Conservation (phyloP, 2,329 filamentous ascomycete genomes). For the Aspergillus niger region DNA sequence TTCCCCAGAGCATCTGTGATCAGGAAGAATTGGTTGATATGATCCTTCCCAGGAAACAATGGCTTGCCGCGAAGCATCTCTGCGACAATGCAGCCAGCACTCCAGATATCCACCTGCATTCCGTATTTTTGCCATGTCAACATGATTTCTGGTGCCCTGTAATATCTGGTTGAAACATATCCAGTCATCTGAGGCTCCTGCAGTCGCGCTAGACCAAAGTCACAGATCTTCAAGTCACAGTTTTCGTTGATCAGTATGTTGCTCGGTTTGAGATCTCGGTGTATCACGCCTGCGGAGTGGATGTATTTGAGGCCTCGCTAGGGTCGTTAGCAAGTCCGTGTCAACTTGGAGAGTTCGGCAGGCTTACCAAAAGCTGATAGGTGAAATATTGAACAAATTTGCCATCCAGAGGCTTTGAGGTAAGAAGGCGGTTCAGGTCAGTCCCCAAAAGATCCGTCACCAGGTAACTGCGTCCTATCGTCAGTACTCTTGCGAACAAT, state of each 20-base stretch:
- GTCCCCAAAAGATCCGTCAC: slow-evolving; percentile 96
- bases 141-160: slow-evolving; percentile 98
- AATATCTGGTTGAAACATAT: slow-evolving; percentile 98
- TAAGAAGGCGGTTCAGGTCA: slow-evolving; percentile 91
- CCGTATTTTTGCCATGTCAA: slow-evolving; percentile 99
- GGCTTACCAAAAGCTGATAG: slow-evolving; percentile 88
- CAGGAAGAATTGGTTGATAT: slow-evolving; percentile 99
- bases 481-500: neutral
- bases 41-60: slow-evolving; percentile 96
- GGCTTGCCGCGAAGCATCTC: slow-evolving; percentile 99
- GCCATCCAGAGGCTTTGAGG: slow-evolving; percentile 92
- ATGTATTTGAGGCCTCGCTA: slow-evolving; percentile 98
- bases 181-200: slow-evolving; percentile 99
- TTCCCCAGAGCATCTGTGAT: slow-evolving; percentile 96
- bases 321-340: neutral
- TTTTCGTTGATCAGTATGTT: slow-evolving; percentile 99
- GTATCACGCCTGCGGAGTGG: slow-evolving; percentile 95
- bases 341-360: too few relatives aligned
- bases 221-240: slow-evolving; percentile 98
- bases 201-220: slow-evolving; percentile 94
- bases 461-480: slow-evolving; percentile 69
- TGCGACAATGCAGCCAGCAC: slow-evolving; percentile 97
- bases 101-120: slow-evolving; percentile 98
- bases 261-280: slow-evolving; percentile 95
- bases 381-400: slow-evolving; percentile 99